Evolutionary conservation across 2,329 filamentous ascomycete species (phyloP), one percentile per base, ranked within the genome.

Genomic region (Diplodia sapinea): DNA sequence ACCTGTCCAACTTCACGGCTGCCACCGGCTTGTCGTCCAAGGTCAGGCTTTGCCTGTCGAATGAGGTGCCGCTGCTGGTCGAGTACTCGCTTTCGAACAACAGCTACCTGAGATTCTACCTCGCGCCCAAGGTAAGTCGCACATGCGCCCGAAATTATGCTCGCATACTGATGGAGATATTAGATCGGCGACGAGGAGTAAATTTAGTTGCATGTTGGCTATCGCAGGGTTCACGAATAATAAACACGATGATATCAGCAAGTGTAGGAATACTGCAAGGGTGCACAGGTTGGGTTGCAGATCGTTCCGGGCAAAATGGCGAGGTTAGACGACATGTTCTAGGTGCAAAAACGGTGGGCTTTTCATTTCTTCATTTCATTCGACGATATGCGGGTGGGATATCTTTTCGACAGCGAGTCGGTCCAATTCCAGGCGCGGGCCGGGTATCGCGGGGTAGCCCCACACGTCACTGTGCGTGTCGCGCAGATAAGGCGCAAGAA

Each of bases 1-100:
- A 99, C 83, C 90, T 99, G 3, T 92, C 96, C 86, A 98, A 98
- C 87, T 99, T 99, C 85, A 98, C 95, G 91, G 99, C 99, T 85
- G 96, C 96, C 40, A 91, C 93, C 71, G 89, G 88, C 65, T 85
- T 99, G 70, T 94, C 94, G 49, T 84, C 81, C 73, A 86, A 87
- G 72, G 96, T 99, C 81, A 95, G 91, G 83, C 89, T 99, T 74
- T 96, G 91, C 82, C 87, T 99, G 73, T 98, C 94, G 65, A 94
- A 93, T 81, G 95, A 99, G 82, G 94, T 99, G 63, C 95, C 95
- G 33, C 88, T 99, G 72, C 85, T 98, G 74, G 95, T 99, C 54
- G 95, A 99, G 84, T 99, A 98, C 81, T 85, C 83, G 66, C 82
- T 97, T 70, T 85, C 86, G 66, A 91, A 91, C 72, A 93, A 88